Base-by-base conservation (phyloP, 306 rosid species). In the Vicia faba region DNA sequence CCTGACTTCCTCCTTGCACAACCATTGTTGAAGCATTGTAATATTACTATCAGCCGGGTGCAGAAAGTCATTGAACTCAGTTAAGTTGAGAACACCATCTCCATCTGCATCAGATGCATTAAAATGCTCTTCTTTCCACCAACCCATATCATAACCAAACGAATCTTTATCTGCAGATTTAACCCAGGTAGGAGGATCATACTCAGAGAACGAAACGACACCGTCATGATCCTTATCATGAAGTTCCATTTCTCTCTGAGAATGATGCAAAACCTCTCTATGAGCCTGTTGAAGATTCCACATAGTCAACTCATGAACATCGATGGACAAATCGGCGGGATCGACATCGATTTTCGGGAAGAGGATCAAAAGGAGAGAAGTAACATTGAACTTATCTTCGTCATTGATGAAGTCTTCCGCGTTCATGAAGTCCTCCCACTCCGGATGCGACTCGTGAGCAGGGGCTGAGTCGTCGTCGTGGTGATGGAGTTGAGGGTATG, bases 1-100 rank as follows among this genome's bases (percentile, higher is more conserved):
- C 99, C 99, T 85, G 70, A 93, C 72, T 82, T 93, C 99, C 88
- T 93, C 97, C 87, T 76, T 84, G 84, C 96, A 88, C 79, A 93
- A 60, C 99, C 99, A 93, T 2, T 76, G 82, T 64, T 79, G 88
- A 69, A 93, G 83, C 87, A 82, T 89, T 44, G 86, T 84, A 64
- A 80, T 93, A 55, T 80, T 83, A 83, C 91, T 89, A 81, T 93
- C 98, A 61, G 98, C 91, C 10, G 98, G 97, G 63, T 93, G 98
- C 53, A 83, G 85, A 81, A 93, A 93, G 84, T 93, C 97, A 44
- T 93, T 93, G 82, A 93, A 93, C 77, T 93, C 97, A 3, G 85
- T 82, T 19, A 93, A 64, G 79, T 93, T 93, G 4, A 93, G 83
- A 68, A 86, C 81, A 63, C 95, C 92, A 70, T 93, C 86, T 61